Conservation (phyloP, 2,329 filamentous ascomycete species). For the Pezicula carpinea region DNA sequence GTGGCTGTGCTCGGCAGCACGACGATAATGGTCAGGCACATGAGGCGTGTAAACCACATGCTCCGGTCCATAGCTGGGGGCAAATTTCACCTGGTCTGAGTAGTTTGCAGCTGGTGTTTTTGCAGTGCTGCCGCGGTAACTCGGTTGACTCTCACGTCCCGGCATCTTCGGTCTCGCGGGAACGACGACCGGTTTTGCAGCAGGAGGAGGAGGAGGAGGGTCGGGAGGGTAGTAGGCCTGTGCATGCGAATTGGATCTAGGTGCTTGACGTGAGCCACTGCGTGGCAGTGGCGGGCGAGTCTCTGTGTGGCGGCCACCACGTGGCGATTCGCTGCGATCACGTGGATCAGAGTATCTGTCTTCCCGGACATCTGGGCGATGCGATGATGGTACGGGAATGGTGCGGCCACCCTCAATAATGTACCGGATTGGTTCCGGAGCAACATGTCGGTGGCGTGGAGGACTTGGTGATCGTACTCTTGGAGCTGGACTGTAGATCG, state of each 20-base stretch:
- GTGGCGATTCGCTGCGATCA: slow-evolving; percentile 21
- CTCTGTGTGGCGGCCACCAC: slow-evolving; percentile 9
- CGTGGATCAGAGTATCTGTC: slow-evolving; percentile 11
- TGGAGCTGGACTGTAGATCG: slow-evolving; percentile 10
- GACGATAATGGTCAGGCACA: not conserved
- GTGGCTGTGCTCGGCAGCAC: not conserved
- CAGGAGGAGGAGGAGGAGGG: not conserved
- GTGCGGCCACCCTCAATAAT: slow-evolving; percentile 18
- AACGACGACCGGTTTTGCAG: slow-evolving; percentile 9
- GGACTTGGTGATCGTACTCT: slow-evolving; percentile 13
- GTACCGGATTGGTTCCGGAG: slow-evolving; percentile 18
- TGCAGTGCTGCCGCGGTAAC: not conserved
- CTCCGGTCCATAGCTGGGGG: not conserved
- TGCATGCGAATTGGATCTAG: slow-evolving; percentile 8
- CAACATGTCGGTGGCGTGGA: slow-evolving; percentile 7
- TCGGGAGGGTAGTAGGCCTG: slow-evolving; percentile 14
- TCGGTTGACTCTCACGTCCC: slow-evolving; percentile 7
- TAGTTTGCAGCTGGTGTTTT: not conserved
- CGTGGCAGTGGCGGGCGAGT: slow-evolving; percentile 11
- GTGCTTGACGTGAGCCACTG: slow-evolving; percentile 5
- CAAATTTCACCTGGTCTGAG: not conserved
- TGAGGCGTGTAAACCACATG: not conserved
- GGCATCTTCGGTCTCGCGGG: slow-evolving; percentile 14
- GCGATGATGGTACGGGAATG: slow-evolving; percentile 14
- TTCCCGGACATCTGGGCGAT: slow-evolving; percentile 16